phyloP scores from a whole-genome alignment of 2,329 filamentous ascomycete genomes.

The Thermoascus crustaceus region DNA sequence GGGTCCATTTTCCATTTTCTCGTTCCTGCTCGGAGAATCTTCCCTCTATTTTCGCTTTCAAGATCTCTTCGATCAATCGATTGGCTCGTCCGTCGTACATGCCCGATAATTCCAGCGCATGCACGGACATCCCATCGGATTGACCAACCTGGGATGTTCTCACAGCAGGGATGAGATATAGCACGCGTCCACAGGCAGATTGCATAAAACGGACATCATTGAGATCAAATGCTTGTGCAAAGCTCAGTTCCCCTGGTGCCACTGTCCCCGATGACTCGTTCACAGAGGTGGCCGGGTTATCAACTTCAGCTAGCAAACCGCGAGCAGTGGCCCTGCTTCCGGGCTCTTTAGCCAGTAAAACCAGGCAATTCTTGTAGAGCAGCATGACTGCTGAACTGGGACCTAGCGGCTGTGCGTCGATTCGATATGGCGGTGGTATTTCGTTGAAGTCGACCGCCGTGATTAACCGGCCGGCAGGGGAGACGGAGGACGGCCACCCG shows the following conservation, averaged over 20 bases:
- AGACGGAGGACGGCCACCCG: slow-evolving; percentile 64
- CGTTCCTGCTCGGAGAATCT: slow-evolving; percentile 77
- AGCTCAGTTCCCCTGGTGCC: slow-evolving; percentile 58
- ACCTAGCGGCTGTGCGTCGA: slow-evolving; percentile 33
- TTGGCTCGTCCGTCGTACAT: slow-evolving; percentile 68
- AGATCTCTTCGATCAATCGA: slow-evolving; percentile 75
- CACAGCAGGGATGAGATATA: slow-evolving; percentile 28
- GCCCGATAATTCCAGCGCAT: slow-evolving; percentile 65
- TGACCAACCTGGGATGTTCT: slow-evolving; percentile 13
- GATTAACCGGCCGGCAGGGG: slow-evolving; percentile 70
- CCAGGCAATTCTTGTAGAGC: slow-evolving; percentile 73
- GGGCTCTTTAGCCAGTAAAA: slow-evolving; percentile 64
- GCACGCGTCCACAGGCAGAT: slow-evolving; percentile 30
- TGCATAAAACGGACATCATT: slow-evolving; percentile 60
- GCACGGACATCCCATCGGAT: slow-evolving; percentile 37
- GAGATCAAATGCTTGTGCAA: slow-evolving; percentile 64
- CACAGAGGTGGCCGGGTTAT: slow-evolving; percentile 61
- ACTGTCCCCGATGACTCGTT: slow-evolving; percentile 17
- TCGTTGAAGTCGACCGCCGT: slow-evolving; percentile 74
- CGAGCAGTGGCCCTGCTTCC: slow-evolving; percentile 60
- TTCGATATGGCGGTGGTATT: slow-evolving; percentile 61
- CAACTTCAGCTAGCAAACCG: slow-evolving; percentile 73
- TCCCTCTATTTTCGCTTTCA: slow-evolving; percentile 77
- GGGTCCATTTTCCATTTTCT: slow-evolving; percentile 71
- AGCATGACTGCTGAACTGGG: slow-evolving; percentile 63